phyloP scores from a whole-genome alignment of 345 rosid genomes.

The Eucalyptus curtisii region DNA sequence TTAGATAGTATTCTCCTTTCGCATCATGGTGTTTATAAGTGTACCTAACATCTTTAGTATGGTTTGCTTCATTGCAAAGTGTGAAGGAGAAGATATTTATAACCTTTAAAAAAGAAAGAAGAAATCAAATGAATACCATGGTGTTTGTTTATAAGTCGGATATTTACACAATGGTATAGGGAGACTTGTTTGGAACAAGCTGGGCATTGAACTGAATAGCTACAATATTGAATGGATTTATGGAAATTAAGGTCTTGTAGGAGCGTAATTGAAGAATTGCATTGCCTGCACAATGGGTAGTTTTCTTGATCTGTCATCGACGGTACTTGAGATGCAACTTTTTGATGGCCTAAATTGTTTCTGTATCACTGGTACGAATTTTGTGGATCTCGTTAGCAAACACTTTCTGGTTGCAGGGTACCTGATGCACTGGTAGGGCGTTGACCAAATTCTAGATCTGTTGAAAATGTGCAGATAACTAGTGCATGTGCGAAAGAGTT shows the following conservation, averaged over 20 bases:
- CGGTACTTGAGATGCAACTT: not conserved
- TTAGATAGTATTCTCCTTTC: not conserved
- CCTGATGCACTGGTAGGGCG: not conserved
- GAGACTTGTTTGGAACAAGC: not conserved
- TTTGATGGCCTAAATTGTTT: not conserved
- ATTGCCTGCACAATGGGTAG: not conserved
- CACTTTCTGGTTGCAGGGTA: not conserved
- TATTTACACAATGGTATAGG: not conserved
- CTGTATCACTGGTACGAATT: not conserved
- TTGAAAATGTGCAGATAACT: not conserved
- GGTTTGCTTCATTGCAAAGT: not conserved
- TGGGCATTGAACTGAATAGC: not conserved
- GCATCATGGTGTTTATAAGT: not conserved
- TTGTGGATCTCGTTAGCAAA: not conserved
- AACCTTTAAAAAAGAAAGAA: not conserved
- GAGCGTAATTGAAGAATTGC: not conserved
- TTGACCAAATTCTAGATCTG: not conserved
- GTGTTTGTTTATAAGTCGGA: not conserved
- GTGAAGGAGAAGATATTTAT: not conserved
- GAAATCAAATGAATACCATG: not conserved
- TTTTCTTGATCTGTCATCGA: not conserved
- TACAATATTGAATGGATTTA: not conserved
- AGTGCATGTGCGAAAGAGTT: not conserved
- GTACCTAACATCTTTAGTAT: not conserved
- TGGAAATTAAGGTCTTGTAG: not conserved